Percentiles rank a stretch among this genome's conserved stretches.
Evolutionary conservation across 164 flowering plant species (phyloP).

Genomic region (Chimonanthus praecox): DNA sequence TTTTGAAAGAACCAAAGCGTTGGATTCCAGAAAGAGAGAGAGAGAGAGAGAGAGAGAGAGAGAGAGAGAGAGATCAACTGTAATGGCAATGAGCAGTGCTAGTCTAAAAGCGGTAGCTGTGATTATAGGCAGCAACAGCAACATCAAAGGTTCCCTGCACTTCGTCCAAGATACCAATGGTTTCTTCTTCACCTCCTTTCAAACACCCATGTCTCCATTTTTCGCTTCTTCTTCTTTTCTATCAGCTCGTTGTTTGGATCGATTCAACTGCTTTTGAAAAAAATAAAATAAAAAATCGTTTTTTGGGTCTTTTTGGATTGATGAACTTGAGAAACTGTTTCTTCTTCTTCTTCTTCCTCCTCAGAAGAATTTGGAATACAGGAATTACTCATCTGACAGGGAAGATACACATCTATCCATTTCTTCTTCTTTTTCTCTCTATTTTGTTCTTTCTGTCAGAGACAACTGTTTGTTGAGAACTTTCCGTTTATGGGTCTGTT

Average conservation of each 20-base stretch:
- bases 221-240: not conserved
- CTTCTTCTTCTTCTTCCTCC: too few relatives aligned
- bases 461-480: not conserved
- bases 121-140: constrained; percentile 44
- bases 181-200: constrained; percentile 12
- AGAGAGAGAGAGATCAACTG: not conserved
- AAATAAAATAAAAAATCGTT: too few relatives aligned
- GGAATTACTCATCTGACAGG: too few relatives aligned
- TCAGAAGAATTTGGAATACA: too few relatives aligned
- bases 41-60: constrained; percentile 6
- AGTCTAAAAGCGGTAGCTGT: constrained; percentile 62
- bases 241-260: too few relatives aligned
- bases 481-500: not conserved
- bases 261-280: too few relatives aligned
- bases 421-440: not conserved
- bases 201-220: not conserved
- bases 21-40: not conserved
- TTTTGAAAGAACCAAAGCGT: too few relatives aligned
- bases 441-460: constrained; percentile 3
- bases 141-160: constrained; percentile 56
- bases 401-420: not conserved
- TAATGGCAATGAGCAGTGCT: constrained; percentile 11
- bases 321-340: too few relatives aligned
- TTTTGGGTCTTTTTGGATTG: too few relatives aligned
- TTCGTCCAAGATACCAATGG: constrained; percentile 53